A percentile compares a stretch with the other conserved stretches of the same genome.
These are phyloP conservation scores for Microbotryum lychnidis-dioicae DNA, from an alignment of 1,284 basidiomycete species.

Conservation along the genomic window DNA sequence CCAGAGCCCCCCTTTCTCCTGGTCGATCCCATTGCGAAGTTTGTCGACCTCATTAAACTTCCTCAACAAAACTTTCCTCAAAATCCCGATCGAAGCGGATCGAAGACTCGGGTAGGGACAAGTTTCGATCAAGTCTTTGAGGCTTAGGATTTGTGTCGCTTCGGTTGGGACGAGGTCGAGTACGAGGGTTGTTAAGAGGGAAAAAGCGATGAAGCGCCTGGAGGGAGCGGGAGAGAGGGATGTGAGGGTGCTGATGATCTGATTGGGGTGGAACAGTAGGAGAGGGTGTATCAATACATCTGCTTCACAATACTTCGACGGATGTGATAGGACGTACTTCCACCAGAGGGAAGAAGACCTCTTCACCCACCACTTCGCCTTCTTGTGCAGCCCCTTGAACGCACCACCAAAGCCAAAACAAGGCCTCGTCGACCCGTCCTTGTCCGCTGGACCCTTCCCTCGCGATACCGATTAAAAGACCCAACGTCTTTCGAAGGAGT, in stretches of 20 bases:
- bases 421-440: slow-evolving; percentile 9
- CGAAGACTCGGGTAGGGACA: slow-evolving; percentile 3
- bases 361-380: neutral
- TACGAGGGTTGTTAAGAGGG: slow-evolving; percentile 10
- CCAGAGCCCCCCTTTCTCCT: neutral
- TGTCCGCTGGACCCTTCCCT: neutral
- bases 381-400: neutral
- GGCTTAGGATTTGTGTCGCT: slow-evolving; percentile 7
- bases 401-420: slow-evolving; percentile 15
- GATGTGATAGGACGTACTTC: slow-evolving; percentile 1
- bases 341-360: slow-evolving; percentile 5
- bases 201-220: slow-evolving; percentile 18
- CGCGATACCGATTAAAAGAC: neutral
- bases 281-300: neutral
- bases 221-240: slow-evolving; percentile 1
- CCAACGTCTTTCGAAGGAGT: neutral
- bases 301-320: no score
- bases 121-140: slow-evolving; percentile 9
- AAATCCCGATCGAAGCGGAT: slow-evolving; percentile 7
- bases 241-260: slow-evolving; percentile 14
- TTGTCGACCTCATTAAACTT: neutral
- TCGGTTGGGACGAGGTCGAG: neutral
- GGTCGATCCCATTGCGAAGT: neutral
- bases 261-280: neutral
- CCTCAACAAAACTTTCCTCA: slow-evolving; percentile 2